A percentile compares a stretch with the other conserved stretches of the same genome.
phyloP scores from a whole-genome alignment of 139 green algal species.

The Trebouxia sp. region DNA sequence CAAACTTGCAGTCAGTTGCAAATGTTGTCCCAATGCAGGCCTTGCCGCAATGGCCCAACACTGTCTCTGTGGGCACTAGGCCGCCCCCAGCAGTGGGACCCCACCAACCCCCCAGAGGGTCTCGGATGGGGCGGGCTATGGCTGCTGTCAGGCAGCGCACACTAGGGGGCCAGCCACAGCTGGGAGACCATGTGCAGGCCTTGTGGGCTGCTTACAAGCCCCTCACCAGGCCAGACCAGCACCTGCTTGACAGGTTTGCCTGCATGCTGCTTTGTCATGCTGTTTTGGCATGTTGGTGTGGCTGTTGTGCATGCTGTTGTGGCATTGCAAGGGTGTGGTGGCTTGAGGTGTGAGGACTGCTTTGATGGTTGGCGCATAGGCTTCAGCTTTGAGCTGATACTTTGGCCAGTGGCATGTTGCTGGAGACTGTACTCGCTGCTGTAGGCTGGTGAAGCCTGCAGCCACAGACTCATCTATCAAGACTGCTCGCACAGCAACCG shows the following conservation, averaged over 20 bases:
- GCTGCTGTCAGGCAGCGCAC: conserved; percentile 32
- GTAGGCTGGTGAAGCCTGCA: conserved; percentile 38
- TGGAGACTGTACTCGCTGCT: not conserved
- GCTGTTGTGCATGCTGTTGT: not conserved
- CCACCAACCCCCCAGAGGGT: conserved; percentile 12
- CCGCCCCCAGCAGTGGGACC: not conserved
- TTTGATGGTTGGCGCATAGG: not conserved
- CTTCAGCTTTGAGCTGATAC: not conserved
- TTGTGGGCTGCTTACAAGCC: conserved; percentile 72
- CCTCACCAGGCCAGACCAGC: conserved; percentile 58
- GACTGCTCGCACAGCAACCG: conserved; percentile 49
- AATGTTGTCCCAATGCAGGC: conserved; percentile 35
- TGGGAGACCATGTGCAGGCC: conserved; percentile 62
- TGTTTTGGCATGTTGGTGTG: not conserved
- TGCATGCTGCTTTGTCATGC: not conserved
- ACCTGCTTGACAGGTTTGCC: conserved; percentile 46
- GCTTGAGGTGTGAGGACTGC: not conserved
- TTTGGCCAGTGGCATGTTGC: not conserved
- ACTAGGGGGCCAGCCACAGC: conserved; percentile 44
- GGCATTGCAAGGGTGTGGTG: not conserved
- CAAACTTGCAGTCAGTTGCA: not conserved
- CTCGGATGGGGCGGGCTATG: conserved; percentile 35
- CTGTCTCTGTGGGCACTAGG: conserved; percentile 66
- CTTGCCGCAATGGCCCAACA: conserved; percentile 64
- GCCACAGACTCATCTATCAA: conserved; percentile 44